Evolutionary conservation across 176 grass and related monocot species (phyloP).

Genomic region (Oryza meridionalis): DNA sequence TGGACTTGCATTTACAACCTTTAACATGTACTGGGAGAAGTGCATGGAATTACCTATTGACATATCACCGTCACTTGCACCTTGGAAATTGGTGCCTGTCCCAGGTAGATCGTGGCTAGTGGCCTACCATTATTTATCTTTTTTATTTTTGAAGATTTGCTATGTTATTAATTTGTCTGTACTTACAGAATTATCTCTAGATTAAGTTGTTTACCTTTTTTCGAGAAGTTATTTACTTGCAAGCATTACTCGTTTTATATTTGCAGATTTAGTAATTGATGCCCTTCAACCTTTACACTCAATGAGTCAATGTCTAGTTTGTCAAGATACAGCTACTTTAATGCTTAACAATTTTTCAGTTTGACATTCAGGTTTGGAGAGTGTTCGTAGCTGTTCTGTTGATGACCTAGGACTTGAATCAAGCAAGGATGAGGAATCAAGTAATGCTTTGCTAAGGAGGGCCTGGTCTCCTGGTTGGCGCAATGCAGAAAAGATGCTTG

Average conservation of each 20-base stretch:
- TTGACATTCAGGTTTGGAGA: conserved; percentile 64
- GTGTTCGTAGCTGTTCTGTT: conserved; percentile 59
- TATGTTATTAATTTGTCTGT: neutral
- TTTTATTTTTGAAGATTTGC: conserved; percentile 3
- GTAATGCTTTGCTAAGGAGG: conserved; percentile 87
- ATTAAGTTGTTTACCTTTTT: neutral
- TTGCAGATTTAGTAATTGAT: conserved; percentile 20
- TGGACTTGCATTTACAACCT: conserved; percentile 73
- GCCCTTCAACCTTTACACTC: neutral
- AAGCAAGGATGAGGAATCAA: conserved; percentile 83
- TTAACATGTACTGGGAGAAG: conserved; percentile 77
- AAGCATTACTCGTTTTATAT: neutral
- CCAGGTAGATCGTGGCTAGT: conserved; percentile 58
- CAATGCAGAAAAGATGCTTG: conserved; percentile 74
- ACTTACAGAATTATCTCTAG: neutral
- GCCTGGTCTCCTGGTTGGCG: conserved; percentile 86
- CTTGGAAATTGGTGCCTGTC: conserved; percentile 56
- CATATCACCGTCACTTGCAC: conserved; percentile 56
- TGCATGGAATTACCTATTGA: conserved; percentile 62
- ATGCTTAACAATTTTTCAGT: conserved; percentile 38
- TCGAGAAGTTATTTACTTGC: neutral
- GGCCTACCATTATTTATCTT: conserved; percentile 7
- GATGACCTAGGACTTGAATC: conserved; percentile 86
- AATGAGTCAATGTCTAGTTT: neutral
- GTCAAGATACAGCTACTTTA: conserved; percentile 25